Base-by-base conservation (phyloP, 2,329 filamentous ascomycete species). In the Periconia sp. region DNA sequence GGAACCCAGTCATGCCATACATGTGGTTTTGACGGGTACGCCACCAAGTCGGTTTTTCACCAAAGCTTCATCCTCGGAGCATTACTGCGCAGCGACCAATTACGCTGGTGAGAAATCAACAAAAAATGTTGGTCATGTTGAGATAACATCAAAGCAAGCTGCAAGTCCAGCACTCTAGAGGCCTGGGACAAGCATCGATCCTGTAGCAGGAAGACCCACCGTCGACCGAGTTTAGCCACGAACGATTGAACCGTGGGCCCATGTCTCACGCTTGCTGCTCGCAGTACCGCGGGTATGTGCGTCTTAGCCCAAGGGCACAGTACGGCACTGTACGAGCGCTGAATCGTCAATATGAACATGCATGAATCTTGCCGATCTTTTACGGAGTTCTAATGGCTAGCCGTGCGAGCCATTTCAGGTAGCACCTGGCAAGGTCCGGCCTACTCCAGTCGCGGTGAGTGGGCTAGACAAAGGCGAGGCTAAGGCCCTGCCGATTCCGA, bases 1-100 rank as follows among this genome's bases (percentile, higher is more conserved):
- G 23, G 23, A 27, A 27, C 23, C 23, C 23, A 27, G 54, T 37
- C 59, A 58, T 63, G 56, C 65, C 65, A 70, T 46, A 54, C 43
- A 53, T 19, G 9, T 46, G 63, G 60, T 56, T 56, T 62, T 57
- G 58, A 55, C 23, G 23, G 23, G 23, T 27, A 27, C 8, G 23
- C 23, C 23, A 27, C 8, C 23, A 27, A 27, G 23, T 27, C 23
- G 23, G 23, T 27, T 27, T 27, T 8, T 27, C 23, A 27, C 23
- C n/a, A n/a, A n/a, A n/a, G n/a, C 23, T 27, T 8, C 23, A 27
- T 27, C 23, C 23, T 27, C 8, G 23, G 23, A 27, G 23, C 8
- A 5, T 3, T 27, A 27, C 23, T 27, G 23, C 23, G 8, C 23
- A 27, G 3, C 8, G 3, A 27, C 8, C 8, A 5, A 27, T 27